These are phyloP conservation scores for Darksidea phi DNA, from an alignment of 495 filamentous ascomycete species.

Conservation along the genomic window DNA sequence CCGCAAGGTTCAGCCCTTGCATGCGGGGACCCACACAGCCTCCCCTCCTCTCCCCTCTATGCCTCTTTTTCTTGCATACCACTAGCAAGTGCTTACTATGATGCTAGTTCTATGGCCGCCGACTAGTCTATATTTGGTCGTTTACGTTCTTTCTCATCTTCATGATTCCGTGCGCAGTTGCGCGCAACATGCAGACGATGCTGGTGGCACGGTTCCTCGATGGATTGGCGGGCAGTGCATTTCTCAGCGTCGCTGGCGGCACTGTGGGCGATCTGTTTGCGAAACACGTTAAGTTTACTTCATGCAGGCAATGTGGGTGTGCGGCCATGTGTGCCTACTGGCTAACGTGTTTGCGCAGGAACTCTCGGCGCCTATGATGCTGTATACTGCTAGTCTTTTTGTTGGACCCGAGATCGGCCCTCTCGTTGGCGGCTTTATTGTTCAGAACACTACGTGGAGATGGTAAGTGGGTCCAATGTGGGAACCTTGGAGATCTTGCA, in stretches of 20 bases:
- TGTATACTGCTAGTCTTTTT: conserved; percentile 73
- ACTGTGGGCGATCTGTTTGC: conserved; percentile 88
- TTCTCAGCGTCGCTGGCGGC: conserved; percentile 85
- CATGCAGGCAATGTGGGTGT: not conserved
- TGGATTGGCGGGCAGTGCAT: conserved; percentile 81
- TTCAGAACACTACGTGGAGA: conserved; percentile 73
- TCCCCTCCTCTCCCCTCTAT: too few species aligned
- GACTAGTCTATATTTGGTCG: conserved; percentile 77
- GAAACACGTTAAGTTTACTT: conserved; percentile 32
- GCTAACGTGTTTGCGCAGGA: conserved; percentile 50
- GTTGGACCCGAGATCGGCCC: conserved; percentile 57
- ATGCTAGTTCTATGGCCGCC: conserved; percentile 84
- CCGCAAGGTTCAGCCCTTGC: not conserved
- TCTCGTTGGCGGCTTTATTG: conserved; percentile 70
- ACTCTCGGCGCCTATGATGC: conserved; percentile 74
- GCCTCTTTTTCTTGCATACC: too few species aligned
- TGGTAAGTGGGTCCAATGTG: conserved; percentile 46
- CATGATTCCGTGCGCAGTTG: conserved; percentile 85
- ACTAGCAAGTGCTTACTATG: too few species aligned
- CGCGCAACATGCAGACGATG: conserved; percentile 79
- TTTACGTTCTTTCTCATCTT: conserved; percentile 80
- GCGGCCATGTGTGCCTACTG: not conserved
- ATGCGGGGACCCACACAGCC: too few species aligned
- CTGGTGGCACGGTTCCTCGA: conserved; percentile 79
- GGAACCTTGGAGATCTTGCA: not conserved